Percentiles rank a stretch among this genome's conserved stretches.
phyloP scores from a whole-genome alignment of 73 alveolate species.

The Stentor coeruleus region DNA sequence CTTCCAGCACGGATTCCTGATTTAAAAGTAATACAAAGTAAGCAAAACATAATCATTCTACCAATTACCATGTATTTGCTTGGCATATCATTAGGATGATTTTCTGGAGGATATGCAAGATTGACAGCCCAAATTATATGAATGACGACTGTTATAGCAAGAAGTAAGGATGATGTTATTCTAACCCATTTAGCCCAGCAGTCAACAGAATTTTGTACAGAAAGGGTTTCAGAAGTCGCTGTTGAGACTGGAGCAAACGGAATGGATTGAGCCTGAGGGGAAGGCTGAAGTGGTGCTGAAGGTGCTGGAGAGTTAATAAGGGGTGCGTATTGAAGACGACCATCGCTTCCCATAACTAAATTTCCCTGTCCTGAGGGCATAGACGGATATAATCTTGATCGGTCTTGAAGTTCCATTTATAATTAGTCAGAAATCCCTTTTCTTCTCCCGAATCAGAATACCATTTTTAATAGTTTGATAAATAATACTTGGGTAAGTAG shows the following conservation, averaged over 20 bases:
- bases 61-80: neutral
- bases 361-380: neutral
- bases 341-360: neutral
- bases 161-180: neutral
- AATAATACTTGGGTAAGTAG: no score
- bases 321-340: neutral
- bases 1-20: neutral
- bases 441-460: no score
- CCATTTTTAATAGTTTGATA: no score
- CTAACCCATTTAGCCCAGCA: constrained; percentile 2
- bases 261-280: neutral
- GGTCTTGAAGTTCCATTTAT: neutral
- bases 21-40: neutral
- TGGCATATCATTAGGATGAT: neutral
- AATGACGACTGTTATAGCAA: neutral
- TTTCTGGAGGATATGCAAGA: neutral
- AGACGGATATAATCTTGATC: neutral
- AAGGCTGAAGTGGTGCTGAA: neutral
- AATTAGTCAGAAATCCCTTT: no score
- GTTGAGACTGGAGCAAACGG: neutral
- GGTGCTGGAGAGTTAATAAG: neutral
- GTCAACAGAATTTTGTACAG: neutral
- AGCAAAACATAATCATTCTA: neutral
- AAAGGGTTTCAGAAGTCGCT: neutral
- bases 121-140: neutral